Base-by-base conservation (phyloP, 768 basidiomycete species). In the Ramaria rubella region DNA sequence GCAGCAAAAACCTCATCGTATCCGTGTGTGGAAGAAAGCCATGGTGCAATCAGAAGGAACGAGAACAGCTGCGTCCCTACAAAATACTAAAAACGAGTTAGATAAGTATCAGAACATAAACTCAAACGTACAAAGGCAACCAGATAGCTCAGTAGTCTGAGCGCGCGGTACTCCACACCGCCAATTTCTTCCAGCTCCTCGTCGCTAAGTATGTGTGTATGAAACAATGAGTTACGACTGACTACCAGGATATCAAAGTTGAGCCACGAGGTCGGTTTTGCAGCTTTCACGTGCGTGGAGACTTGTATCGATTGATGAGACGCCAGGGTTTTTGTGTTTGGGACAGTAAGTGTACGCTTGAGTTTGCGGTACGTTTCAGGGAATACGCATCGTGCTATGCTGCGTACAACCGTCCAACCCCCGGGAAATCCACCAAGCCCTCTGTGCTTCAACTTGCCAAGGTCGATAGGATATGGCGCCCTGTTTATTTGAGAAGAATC, bases 111-210 rank as follows among this genome's bases (percentile, higher is more conserved):
- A 19, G 9, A 11, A 53, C 4, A 19, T 27, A 9, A n/a, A 45
- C 19, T 27, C 44, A 42, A 31, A 76, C 88, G 64, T 66, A 94
- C 92, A 31, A 72, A 67, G 11, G 78, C 78, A 34, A 95, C 81
- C 55, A 94, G 79, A 87, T 89, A 94, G 9, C 93, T 72, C 49
- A 96, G 68, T 2, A 86, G 81, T 43, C 84, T 85, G 60, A 96
- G 71, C 12, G 87, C 89, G 9, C 93, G 79, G 65, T 90, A 98
- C 68, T 99, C 95, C 6, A 96, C 87, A 19, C 95, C 94, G 4
- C 94, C 94, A 4, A 98, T 72, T 68, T 96, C 92, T 61, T 95
- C 93, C 62, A 90, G 73, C 64, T 97, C 88, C 46, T 93, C 90
- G 19, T 80, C 76, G 0, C 85, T 89, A 52, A 95, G 70, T 61